Evolutionary conservation across 306 rosid genomes (phyloP).

Genomic region (Citrullus colocynthis): DNA sequence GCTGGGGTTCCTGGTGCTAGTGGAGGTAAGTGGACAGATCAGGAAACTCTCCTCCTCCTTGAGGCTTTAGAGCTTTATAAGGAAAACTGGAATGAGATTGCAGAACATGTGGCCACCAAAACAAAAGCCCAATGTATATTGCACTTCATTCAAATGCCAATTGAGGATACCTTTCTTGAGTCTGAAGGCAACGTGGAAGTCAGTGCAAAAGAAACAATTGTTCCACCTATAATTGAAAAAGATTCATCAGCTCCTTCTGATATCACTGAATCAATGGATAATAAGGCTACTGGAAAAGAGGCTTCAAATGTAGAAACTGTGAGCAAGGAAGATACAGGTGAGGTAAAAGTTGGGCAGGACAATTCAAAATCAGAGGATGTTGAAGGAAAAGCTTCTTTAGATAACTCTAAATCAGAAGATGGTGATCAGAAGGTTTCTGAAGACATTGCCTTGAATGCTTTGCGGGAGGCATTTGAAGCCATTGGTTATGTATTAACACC

Average conservation of each 20-base stretch:
- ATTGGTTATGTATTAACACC: slow-evolving; percentile 51
- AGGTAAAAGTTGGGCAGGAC: slow-evolving; percentile 28
- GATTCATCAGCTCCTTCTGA: slow-evolving; percentile 34
- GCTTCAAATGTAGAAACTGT: slow-evolving; percentile 27
- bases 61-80: slow-evolving; percentile 88
- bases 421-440: slow-evolving; percentile 28
- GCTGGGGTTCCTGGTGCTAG: slow-evolving; percentile 75
- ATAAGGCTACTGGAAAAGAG: slow-evolving; percentile 26
- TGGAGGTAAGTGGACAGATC: slow-evolving; percentile 98
- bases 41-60: slow-evolving; percentile 92
- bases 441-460: slow-evolving; percentile 53
- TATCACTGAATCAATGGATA: slow-evolving; percentile 32
- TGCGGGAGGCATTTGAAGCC: slow-evolving; percentile 76
- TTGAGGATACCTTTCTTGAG: slow-evolving; percentile 65
- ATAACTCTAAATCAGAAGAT: slow-evolving; percentile 34
- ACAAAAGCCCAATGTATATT: slow-evolving; percentile 86
- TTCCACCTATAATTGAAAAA: slow-evolving; percentile 32
- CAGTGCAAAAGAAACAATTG: slow-evolving; percentile 38
- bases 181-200: slow-evolving; percentile 33
- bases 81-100: slow-evolving; percentile 93
- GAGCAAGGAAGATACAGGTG: slow-evolving; percentile 32
- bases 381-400: slow-evolving; percentile 36
- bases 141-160: slow-evolving; percentile 96
- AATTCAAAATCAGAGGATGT: slow-evolving; percentile 30
- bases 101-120: slow-evolving; percentile 93